phyloP scores from a whole-genome alignment of 2,329 filamentous ascomycete species.

The Dothideomycetes sp. region DNA sequence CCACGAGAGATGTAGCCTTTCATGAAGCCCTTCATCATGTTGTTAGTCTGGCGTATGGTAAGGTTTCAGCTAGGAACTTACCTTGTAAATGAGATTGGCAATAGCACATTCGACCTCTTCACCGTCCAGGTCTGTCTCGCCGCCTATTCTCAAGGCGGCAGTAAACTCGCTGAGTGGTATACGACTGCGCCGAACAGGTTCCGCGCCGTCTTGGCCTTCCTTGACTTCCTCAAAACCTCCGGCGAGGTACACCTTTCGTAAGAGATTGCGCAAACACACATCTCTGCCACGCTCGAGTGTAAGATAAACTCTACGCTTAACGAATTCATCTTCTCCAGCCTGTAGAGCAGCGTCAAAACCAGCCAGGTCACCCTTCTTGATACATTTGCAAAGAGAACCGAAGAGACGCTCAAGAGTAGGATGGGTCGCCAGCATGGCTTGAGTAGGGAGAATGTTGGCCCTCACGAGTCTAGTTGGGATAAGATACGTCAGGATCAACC shows the following conservation, averaged over 20 bases:
- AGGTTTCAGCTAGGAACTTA: conserved; percentile 34
- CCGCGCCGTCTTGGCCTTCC: conserved; percentile 46
- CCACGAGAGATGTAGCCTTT: conserved; percentile 97
- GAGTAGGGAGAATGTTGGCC: conserved; percentile 70
- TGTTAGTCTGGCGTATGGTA: conserved; percentile 24
- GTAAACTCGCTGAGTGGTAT: conserved; percentile 77
- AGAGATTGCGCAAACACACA: conserved; percentile 80
- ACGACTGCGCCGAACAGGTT: conserved; percentile 58
- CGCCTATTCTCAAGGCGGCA: conserved; percentile 67
- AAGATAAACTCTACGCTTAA: conserved; percentile 86
- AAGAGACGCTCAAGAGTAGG: conserved; percentile 72
- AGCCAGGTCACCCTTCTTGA: conserved; percentile 71
- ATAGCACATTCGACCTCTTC: conserved; percentile 95
- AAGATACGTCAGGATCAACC: conserved; percentile 90
- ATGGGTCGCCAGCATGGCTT: conserved; percentile 60
- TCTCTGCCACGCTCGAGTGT: conserved; percentile 88
- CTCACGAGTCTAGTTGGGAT: conserved; percentile 90
- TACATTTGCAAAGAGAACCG: conserved; percentile 65
- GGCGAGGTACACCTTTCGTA: conserved; percentile 81
- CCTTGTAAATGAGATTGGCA: conserved; percentile 98
- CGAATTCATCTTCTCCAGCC: conserved; percentile 81
- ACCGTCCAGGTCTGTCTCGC: conserved; percentile 42
- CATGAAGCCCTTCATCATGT: conserved; percentile 56
- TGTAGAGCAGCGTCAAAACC: conserved; percentile 76
- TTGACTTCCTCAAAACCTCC: conserved; percentile 74